A percentile compares a stretch with the other conserved stretches of the same genome.
phyloP scores from a whole-genome alignment of 23 red algal genomes.

The Agarophyton chilense region DNA sequence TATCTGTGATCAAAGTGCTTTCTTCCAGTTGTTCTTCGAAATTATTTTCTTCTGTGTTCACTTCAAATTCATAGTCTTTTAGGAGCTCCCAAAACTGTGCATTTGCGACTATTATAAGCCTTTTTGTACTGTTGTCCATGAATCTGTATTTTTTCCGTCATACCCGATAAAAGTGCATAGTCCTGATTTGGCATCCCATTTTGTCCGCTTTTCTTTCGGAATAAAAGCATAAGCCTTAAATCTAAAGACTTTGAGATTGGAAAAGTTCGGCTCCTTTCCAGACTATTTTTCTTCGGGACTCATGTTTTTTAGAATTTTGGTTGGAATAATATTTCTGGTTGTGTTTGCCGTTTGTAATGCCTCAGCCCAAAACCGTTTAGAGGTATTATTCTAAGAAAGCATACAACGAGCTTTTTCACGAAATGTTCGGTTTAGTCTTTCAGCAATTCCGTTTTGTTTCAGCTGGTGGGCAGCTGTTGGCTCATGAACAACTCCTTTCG shows the following conservation, averaged over 20 bases:
- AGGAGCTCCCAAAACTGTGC: not conserved
- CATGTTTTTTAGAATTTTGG: not conserved
- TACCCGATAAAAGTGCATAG: slow-evolving; percentile 22
- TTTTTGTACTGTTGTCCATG: not conserved
- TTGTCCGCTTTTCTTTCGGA: not conserved
- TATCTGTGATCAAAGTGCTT: too few relatives aligned
- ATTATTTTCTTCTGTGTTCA: not conserved
- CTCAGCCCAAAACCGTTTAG: slow-evolving; percentile 22
- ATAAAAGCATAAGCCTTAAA: slow-evolving; percentile 25
- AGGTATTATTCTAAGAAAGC: not conserved
- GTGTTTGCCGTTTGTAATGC: slow-evolving; percentile 5
- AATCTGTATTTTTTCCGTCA: slow-evolving; percentile 16
- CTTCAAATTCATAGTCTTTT: not conserved
- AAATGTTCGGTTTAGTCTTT: not conserved
- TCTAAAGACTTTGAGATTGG: not conserved
- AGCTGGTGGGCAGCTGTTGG: slow-evolving; percentile 18
- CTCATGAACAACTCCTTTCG: slow-evolving; percentile 9
- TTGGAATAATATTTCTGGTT: slow-evolving; percentile 10
- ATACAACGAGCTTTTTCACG: not conserved
- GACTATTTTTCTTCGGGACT: slow-evolving; percentile 10
- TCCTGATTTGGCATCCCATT: slow-evolving; percentile 11
- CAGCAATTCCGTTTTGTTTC: slow-evolving; percentile 37
- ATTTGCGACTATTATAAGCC: not conserved
- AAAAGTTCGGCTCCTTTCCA: not conserved
- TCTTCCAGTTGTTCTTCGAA: too few relatives aligned